Percentiles rank a stretch among this genome's conserved stretches.
Conservation (phyloP, 2,329 filamentous ascomycete species). For the Talaromyces marneffei region DNA sequence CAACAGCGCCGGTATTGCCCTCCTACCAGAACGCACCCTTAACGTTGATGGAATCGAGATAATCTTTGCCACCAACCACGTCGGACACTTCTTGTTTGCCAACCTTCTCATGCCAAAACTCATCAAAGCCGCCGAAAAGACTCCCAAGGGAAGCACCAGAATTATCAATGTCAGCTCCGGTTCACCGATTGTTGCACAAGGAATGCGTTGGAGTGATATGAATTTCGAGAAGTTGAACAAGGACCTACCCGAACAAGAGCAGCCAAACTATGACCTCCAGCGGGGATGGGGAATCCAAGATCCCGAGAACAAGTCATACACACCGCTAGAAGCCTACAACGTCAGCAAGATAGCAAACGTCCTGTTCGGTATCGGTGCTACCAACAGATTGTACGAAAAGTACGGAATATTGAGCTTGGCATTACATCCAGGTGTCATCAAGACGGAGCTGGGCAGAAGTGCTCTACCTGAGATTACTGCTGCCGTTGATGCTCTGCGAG, state of each 20-base stretch:
- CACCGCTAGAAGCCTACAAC: slow-evolving; percentile 16
- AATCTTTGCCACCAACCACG: slow-evolving; percentile 36
- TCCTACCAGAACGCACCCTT: slow-evolving; percentile 20
- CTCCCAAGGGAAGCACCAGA: slow-evolving; percentile 16
- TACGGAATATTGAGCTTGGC: slow-evolving; percentile 20
- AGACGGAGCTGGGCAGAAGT: slow-evolving; percentile 2
- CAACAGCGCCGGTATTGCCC: slow-evolving; percentile 43
- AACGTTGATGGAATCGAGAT: slow-evolving; percentile 35
- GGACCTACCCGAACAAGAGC: slow-evolving; percentile 17
- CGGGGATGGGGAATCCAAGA: background rate
- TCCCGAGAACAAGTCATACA: slow-evolving; percentile 9
- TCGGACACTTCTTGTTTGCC: slow-evolving; percentile 38
- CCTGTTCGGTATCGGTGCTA: slow-evolving; percentile 36
- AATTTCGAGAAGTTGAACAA: slow-evolving; percentile 24
- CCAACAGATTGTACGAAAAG: slow-evolving; percentile 19
- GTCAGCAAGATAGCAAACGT: slow-evolving; percentile 43
- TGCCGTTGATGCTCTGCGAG: background rate
- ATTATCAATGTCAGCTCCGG: slow-evolving; percentile 26
- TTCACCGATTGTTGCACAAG: slow-evolving; percentile 24
- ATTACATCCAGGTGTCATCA: slow-evolving; percentile 24
- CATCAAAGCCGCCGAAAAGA: slow-evolving; percentile 11
- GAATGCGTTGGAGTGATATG: slow-evolving; percentile 30
- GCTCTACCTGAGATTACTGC: background rate
- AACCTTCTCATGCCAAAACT: slow-evolving; percentile 16
- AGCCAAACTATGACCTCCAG: slow-evolving; percentile 25